Evolutionary conservation across 2,329 filamentous ascomycete genomes (phyloP).

Genomic region (Amauroascus verrucosus): DNA sequence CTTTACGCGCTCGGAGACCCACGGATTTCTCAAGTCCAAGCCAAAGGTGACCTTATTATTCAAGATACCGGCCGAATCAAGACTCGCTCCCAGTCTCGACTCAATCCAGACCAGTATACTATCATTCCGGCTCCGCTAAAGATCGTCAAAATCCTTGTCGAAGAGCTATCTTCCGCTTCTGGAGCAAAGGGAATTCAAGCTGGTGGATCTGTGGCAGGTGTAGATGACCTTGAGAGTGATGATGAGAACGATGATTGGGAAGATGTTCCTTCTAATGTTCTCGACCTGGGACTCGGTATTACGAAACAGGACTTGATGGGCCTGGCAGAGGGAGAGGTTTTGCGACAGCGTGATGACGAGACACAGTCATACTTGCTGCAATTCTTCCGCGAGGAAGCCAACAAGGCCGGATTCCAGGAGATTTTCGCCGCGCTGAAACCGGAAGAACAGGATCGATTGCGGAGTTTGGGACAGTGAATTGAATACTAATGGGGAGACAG

Average conservation of each 20-base stretch:
- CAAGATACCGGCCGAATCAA: conserved; percentile 73
- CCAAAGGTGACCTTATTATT: conserved; percentile 86
- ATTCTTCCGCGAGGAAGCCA: conserved; percentile 58
- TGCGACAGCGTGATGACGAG: conserved; percentile 72
- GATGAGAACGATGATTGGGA: conserved; percentile 81
- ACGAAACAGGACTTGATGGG: conserved; percentile 73
- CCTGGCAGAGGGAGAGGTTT: conserved; percentile 42
- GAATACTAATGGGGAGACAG: neutral
- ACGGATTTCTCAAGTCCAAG: conserved; percentile 65
- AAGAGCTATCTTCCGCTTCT: conserved; percentile 75
- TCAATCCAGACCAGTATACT: conserved; percentile 83
- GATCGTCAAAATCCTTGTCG: conserved; percentile 89
- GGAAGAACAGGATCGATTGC: conserved; percentile 39
- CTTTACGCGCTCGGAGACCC: conserved; percentile 78
- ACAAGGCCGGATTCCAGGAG: conserved; percentile 46
- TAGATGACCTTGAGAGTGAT: conserved; percentile 51
- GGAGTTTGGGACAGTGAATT: conserved; percentile 16
- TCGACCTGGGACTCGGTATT: conserved; percentile 63
- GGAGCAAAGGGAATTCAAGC: conserved; percentile 47
- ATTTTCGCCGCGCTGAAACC: conserved; percentile 46
- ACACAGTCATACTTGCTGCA: conserved; percentile 74
- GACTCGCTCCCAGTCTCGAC: conserved; percentile 80
- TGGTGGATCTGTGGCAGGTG: conserved; percentile 50
- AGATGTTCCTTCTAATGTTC: conserved; percentile 63
- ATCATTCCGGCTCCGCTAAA: conserved; percentile 81